Base-by-base conservation (phyloP, 2,329 filamentous ascomycete species). In the Trichoderma guizhouense region DNA sequence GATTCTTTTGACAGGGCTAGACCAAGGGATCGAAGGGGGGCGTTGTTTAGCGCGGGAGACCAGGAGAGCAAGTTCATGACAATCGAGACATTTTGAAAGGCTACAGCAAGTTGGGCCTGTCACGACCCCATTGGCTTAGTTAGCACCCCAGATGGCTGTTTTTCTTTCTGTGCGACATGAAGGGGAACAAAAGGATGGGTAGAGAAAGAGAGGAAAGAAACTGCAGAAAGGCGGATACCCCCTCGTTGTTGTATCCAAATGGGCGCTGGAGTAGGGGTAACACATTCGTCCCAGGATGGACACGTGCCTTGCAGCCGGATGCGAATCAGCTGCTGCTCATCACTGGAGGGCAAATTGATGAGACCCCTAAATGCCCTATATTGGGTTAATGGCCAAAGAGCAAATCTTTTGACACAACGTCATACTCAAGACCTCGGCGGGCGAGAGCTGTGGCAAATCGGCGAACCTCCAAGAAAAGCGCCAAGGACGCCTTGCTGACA, bases 401-500 rank as follows among this genome's bases (percentile, higher is more conserved):
- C 39, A 43, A 43, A 62, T 62, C 58, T 26, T 63, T 55, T n/a
- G 7, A 43, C 15, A n/a, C 39, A 58, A 43, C 64, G 64, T 67
- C 64, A 68, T 47, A 18, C 12, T 3, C 1, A 8, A 60, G 34
- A 51, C 30, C 47, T 55, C 30, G n/a, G 30, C 34, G 43, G 62
- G 34, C n/a, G 32, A 53, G 26, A 58, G 11, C 36, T 57, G 66
- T 69, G 66, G 66, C 66, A 21, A 69, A 26, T 61, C 39, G 34
- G 57, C 57, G 28, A 60, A 60, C 36, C 26, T 15, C 36, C 26
- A 32, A 61, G 18, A 39, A 32, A 9, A 14, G 36, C 8, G 66
- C 66, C 66, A 69, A 39, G 3, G n/a, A 36, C 66, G 55, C 53
- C 39, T 24, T 47, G 66, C 55, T 62, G 39, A 69, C 55, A 51